Base-by-base conservation (phyloP, 2,329 filamentous ascomycete genomes). In the Talaromyces amestolkiae region DNA sequence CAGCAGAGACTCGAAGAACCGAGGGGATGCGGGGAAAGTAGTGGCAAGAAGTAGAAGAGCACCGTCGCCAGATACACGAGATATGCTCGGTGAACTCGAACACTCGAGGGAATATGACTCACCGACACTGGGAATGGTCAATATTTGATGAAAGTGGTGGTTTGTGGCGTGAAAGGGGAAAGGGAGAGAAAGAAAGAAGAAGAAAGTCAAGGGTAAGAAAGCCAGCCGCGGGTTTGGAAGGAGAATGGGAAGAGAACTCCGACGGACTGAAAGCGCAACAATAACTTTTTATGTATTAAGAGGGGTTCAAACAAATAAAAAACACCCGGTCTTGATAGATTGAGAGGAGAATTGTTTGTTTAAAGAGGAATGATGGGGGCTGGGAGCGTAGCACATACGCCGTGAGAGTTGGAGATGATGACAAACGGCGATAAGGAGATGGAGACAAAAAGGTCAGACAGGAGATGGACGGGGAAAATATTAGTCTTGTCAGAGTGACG, bases 1-100 rank as follows among this genome's bases (percentile, higher is more conserved):
- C 37, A 37, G 61, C 45, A 47, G 47, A 39, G 22, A 61, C 61
- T 56, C 49, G 61, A 63, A 62, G 39, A 41, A 37, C 49, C 33
- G 39, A 63, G 61, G 49, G 19, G 53, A 37, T 63, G 61, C 53
- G 61, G 53, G 43, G 61, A 56, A 63, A 63, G 62, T 58, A 58
- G 54, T 63, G 62, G 56, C 58, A 54, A 53, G 31, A 43, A 11
- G 51, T 67, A 56, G 68, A 59, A 64, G 43, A 59, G 24, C 33
- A 39, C 53, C 11, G 53, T 56, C 53, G 33, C 15, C 15, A 56
- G 53, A 22, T 56, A 37, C 49, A 53, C 49, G 49, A 33, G 27
- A 33, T 53, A 15, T 39, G 33, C 33, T 56, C 53, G 22, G 33
- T 39, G 7, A n/a, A 39, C n/a, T 37, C 31, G 24, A 24, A 15